Evolutionary conservation across 805 yeast genomes (phyloP).

Genomic region (Brettanomyces naardenensis): DNA sequence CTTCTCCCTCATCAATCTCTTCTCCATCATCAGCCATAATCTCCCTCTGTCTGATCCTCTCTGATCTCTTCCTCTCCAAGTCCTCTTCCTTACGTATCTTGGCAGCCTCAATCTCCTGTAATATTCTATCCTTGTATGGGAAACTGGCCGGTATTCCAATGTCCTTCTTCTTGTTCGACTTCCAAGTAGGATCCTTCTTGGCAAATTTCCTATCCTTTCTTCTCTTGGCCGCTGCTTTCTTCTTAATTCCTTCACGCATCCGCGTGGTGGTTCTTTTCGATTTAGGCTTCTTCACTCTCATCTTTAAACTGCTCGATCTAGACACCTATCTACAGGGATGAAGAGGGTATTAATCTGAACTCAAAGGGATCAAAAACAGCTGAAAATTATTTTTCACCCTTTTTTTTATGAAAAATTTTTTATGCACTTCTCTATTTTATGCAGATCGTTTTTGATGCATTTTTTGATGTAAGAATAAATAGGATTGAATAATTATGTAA

Average conservation of each 20-base stretch:
- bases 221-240: slow-evolving; percentile 87
- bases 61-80: slow-evolving; percentile 31
- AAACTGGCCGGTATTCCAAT: slow-evolving; percentile 93
- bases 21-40: slow-evolving; percentile 28
- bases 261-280: slow-evolving; percentile 89
- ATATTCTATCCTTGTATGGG: slow-evolving; percentile 85
- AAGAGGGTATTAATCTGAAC: too few species aligned
- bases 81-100: slow-evolving; percentile 50
- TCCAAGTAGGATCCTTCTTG: slow-evolving; percentile 93
- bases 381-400: too few species aligned
- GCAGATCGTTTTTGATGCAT: too few species aligned
- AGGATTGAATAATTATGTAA: too few species aligned
- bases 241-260: slow-evolving; percentile 92
- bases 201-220: slow-evolving; percentile 76
- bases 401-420: too few species aligned
- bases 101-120: slow-evolving; percentile 60
- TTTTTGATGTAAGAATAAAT: too few species aligned
- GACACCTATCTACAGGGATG: background rate
- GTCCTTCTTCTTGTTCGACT: slow-evolving; percentile 72
- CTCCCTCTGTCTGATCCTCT: slow-evolving; percentile 18
- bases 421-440: too few species aligned
- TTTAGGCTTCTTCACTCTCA: slow-evolving; percentile 46
- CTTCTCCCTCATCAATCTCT: slow-evolving; percentile 34
- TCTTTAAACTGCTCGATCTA: slow-evolving; percentile 3
- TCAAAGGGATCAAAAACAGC: too few species aligned